Evolutionary conservation across 805 yeast genomes (phyloP).

Genomic region (Zygoascus flipseniorum): DNA sequence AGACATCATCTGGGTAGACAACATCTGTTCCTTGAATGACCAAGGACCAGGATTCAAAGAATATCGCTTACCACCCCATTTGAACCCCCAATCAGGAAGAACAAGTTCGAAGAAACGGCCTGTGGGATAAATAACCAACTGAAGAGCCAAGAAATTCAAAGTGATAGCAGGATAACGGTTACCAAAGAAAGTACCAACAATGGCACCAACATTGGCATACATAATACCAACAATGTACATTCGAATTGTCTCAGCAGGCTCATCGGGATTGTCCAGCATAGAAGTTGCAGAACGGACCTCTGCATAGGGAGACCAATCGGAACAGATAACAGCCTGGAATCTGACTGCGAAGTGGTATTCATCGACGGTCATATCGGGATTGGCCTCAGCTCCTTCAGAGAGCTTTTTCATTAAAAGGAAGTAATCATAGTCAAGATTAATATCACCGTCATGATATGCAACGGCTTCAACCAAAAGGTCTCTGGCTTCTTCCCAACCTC

Average conservation of each 20-base stretch:
- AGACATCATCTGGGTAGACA: conserved; percentile 37
- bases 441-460: conserved; percentile 38
- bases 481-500: conserved; percentile 3
- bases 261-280: conserved; percentile 38
- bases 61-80: conserved; percentile 31
- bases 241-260: conserved; percentile 43
- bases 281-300: conserved; percentile 51
- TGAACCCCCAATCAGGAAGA: conserved; percentile 41
- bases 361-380: conserved; percentile 21
- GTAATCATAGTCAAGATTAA: conserved; percentile 34
- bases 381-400: conserved; percentile 21
- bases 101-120: conserved; percentile 40
- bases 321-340: conserved; percentile 33
- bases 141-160: conserved; percentile 45
- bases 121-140: conserved; percentile 52
- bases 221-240: conserved; percentile 44
- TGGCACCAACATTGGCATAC: conserved; percentile 50
- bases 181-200: conserved; percentile 50
- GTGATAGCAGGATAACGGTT: conserved; percentile 47
- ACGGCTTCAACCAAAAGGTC: conserved; percentile 29
- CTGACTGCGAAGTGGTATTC: conserved; percentile 25
- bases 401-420: conserved; percentile 29
- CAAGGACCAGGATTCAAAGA: conserved; percentile 55
- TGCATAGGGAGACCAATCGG: conserved; percentile 44
- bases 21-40: conserved; percentile 55